Base-by-base conservation (phyloP, 768 basidiomycete genomes). In the Amanita muscaria region DNA sequence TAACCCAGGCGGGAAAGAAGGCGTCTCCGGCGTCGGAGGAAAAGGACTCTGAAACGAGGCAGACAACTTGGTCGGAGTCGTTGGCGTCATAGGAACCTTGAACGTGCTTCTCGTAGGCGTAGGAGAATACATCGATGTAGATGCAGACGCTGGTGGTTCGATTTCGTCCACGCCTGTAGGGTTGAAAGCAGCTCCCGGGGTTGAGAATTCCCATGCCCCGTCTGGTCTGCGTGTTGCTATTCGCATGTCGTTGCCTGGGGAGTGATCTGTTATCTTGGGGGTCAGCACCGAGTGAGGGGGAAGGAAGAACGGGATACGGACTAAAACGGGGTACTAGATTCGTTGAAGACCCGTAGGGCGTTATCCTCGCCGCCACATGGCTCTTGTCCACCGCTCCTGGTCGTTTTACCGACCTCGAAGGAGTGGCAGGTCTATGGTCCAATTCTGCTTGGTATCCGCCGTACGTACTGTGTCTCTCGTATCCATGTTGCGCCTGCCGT, bases 201-300 rank as follows among this genome's bases (percentile, higher is more conserved):
- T 65, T 11, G 66, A 59, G 50, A 79, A 77, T 35, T 70, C 64
- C 78, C 77, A 80, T 42, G 68, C 71, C 16, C 78, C 77, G 48
- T 78, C 74, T 7, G 69, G 59, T 33, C 71, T 64, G 37, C 76
- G 69, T 33, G 63, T 58, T 2, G 77, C 77, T 30, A 77, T 71
- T 16, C 77, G 76, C 77, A 80, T 79, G 56, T 73, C 70, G 46
- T 63, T 56, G 10, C 76, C 76, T 0, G 76, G 75, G 15, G 57
- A 67, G 51, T 74, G 74, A 27, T 65, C 77, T 79, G 23, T 2
- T 18, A 34, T 12, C 5, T 10, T 19, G 15, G 2, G n/a, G 15
- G 37, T 16, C 14, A 21, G 24, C 8, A 10, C 19, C 23, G 24
- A 8, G 22, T 21, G 4, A 18, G 18, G 21, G 16, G 12, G 12